Base-by-base conservation (phyloP, 1,284 basidiomycete species). In the Cerioporus squamosus region DNA sequence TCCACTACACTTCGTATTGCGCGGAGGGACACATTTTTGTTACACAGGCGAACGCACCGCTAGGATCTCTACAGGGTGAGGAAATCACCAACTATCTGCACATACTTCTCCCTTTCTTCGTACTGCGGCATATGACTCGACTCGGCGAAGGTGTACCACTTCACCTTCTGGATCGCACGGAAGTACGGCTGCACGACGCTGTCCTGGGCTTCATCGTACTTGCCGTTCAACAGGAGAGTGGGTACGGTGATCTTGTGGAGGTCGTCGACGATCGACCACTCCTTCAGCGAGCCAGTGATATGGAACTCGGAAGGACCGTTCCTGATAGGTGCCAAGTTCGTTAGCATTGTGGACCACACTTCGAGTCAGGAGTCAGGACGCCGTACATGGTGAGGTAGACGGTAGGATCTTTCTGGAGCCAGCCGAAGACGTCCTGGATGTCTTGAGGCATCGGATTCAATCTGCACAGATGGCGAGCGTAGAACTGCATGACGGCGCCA, bases 81-180 rank as follows among this genome's bases (percentile, higher is more conserved):
- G 63, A 79, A 82, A 5, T 67, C 69, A 5, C 70, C 75, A 1
- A 79, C 71, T 8, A 79, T 65, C 18, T 74, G 54, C 69, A 81
- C 75, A 63, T 72, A 82, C 55, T 71, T 70, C 52, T 79, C 76
- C 8, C 76, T 70, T 64, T 84, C 82, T 66, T 84, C 83, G 47
- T 74, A 69, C 36, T 78, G 75, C 1, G 78, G 70, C 62, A 78
- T 73, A 65, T 85, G 83, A 20, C 77, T 75, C 4, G 76, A 77
- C 36, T 79, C 61, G 8, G 74, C 73, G 57, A 84, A 83, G 36
- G 75, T 76, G 12, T 79, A 69, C 81, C 82, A 84, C 60, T 78
- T 79, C 26, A 78, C 79, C 24, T 61, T 55, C 4, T 46, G 49
- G 14, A 65, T 58, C 10, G 49, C 44, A 4, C 31, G 23, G 47